A percentile compares a stretch with the other conserved stretches of the same genome.
phyloP scores from a whole-genome alignment of 2,329 filamentous ascomycete genomes.

The Capronia americana region DNA sequence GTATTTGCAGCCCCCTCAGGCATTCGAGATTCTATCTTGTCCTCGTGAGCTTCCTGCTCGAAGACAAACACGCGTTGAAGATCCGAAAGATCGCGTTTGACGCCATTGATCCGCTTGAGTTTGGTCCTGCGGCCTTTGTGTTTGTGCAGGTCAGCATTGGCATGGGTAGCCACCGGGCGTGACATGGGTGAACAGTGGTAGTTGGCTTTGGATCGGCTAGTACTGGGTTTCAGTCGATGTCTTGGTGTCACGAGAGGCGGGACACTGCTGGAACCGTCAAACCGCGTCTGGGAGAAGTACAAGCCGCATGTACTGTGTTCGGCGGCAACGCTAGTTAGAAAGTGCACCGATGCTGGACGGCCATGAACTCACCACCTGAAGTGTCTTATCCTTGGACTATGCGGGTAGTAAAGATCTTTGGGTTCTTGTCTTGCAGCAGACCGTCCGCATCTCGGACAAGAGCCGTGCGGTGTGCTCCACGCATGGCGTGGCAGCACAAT shows the following conservation, averaged over 20 bases:
- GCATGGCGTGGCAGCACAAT: background rate
- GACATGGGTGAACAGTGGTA: too few relatives aligned
- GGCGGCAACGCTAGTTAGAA: background rate
- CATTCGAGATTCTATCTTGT: too few relatives aligned
- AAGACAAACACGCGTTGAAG: constrained; percentile 1
- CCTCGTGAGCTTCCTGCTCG: background rate
- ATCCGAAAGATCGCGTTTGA: background rate
- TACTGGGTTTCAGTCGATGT: too few relatives aligned
- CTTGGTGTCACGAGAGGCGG: too few relatives aligned
- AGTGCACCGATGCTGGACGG: too few relatives aligned
- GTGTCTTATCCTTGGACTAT: background rate
- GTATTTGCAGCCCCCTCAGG: too few relatives aligned
- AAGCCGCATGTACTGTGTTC: background rate
- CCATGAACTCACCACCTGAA: background rate
- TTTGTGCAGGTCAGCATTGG: too few relatives aligned
- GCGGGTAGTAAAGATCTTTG: too few relatives aligned
- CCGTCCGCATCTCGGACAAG: constrained; percentile 1
- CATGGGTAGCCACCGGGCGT: too few relatives aligned
- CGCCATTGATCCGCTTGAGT: background rate
- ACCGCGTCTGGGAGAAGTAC: background rate
- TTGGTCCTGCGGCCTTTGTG: background rate
- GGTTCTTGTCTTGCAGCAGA: background rate
- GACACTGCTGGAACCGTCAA: too few relatives aligned
- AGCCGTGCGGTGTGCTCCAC: background rate
- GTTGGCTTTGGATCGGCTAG: too few relatives aligned